These are phyloP conservation scores for Xylaria sp. DNA, from an alignment of 2,329 filamentous ascomycete species.

Conservation along the genomic window DNA sequence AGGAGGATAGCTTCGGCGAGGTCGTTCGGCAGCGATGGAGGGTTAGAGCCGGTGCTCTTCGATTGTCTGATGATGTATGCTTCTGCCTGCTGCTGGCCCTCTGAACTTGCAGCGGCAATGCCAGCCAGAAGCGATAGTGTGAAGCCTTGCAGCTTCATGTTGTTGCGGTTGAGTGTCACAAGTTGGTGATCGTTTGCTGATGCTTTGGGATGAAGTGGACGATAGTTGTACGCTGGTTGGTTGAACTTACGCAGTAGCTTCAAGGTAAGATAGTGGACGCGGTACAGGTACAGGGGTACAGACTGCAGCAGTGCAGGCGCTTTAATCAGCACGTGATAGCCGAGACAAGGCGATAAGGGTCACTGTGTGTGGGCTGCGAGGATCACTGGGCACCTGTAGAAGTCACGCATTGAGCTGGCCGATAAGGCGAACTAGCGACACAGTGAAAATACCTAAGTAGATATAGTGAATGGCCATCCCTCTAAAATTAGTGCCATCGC, in stretches of 20 bases:
- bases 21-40: constrained; percentile 52
- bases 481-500: too few species aligned
- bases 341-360: too few species aligned
- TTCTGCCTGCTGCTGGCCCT: constrained; percentile 42
- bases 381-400: too few species aligned
- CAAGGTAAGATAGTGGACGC: not conserved
- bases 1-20: constrained; percentile 62
- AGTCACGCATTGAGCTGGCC: too few species aligned
- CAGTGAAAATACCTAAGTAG: not conserved
- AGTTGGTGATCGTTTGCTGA: constrained; percentile 11
- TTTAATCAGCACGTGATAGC: too few species aligned
- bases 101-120: constrained; percentile 36
- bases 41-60: constrained; percentile 34
- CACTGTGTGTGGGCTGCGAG: too few species aligned
- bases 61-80: constrained; percentile 56
- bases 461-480: not conserved
- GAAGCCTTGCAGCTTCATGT: constrained; percentile 47
- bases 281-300: not conserved
- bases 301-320: too few species aligned
- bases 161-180: constrained; percentile 18
- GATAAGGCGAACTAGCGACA: not conserved
- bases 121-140: constrained; percentile 42
- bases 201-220: constrained; percentile 5
- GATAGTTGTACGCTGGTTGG: constrained; percentile 4
- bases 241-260: not conserved